phyloP scores from a whole-genome alignment of 2,329 filamentous ascomycete genomes.

The Stachybotrys echinatus region DNA sequence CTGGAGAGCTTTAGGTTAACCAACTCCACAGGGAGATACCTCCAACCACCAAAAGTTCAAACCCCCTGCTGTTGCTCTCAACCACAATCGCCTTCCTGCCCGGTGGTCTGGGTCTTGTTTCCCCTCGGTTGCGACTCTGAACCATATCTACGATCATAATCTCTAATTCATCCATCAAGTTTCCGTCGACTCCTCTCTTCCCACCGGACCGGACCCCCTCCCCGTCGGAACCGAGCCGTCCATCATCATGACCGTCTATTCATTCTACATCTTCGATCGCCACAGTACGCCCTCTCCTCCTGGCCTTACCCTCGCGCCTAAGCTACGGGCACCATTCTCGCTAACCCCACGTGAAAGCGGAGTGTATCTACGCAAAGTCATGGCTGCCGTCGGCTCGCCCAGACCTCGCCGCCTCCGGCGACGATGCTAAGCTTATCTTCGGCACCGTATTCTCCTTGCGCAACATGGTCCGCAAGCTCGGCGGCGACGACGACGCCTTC shows the following conservation, averaged over 20 bases:
- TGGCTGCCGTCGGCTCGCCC: constrained; percentile 58
- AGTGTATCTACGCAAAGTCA: constrained; percentile 91
- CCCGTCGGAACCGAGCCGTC: background rate
- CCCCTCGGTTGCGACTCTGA: no score
- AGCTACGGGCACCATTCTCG: background rate
- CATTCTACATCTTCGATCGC: constrained; percentile 98
- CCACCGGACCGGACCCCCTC: background rate
- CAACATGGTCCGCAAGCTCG: constrained; percentile 94
- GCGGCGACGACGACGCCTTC: constrained; percentile 90
- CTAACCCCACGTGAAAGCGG: constrained; percentile 51
- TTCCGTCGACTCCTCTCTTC: no score
- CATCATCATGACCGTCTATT: constrained; percentile 80
- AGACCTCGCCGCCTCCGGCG: constrained; percentile 43
- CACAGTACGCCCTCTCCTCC: constrained; percentile 62
- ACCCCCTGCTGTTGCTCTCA: no score
- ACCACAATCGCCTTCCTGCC: no score
- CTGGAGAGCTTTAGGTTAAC: no score
- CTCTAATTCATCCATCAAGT: no score
- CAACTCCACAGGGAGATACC: no score
- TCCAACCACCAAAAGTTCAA: no score
- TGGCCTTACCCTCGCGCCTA: background rate
- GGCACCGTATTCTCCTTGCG: constrained; percentile 93
- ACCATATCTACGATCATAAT: no score
- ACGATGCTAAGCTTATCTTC: constrained; percentile 96
- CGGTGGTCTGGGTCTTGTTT: no score